phyloP scores from a whole-genome alignment of 148 eudicot genomes.

The Camellia sinensis region DNA sequence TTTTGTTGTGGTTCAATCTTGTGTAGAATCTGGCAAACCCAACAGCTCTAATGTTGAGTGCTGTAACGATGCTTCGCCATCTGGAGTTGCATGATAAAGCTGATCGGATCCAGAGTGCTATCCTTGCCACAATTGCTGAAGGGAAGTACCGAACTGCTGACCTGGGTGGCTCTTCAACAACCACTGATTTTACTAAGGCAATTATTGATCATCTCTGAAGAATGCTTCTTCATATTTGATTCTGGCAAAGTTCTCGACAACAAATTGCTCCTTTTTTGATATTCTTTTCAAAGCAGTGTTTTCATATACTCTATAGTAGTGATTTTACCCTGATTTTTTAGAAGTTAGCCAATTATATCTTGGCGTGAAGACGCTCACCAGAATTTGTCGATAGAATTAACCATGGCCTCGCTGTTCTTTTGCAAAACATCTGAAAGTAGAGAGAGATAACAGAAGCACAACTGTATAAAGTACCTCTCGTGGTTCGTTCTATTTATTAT shows the following conservation, averaged over 20 bases:
- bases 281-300: background rate
- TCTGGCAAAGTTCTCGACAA: conserved; percentile 1
- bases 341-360: background rate
- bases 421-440: background rate
- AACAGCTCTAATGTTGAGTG: conserved; percentile 84
- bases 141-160: conserved; percentile 85
- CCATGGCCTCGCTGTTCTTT: background rate
- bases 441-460: background rate
- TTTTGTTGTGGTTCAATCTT: conserved; percentile 2
- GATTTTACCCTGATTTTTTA: conserved; percentile 7
- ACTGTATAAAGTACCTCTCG: background rate
- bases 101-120: conserved; percentile 72
- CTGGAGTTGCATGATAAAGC: conserved; percentile 82
- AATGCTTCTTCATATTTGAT: background rate
- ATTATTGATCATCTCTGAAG: conserved; percentile 72
- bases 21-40: conserved; percentile 84
- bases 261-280: conserved; percentile 17
- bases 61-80: conserved; percentile 85
- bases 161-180: conserved; percentile 80
- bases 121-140: conserved; percentile 76
- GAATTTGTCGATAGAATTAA: background rate
- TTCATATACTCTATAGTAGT: too few species aligned
- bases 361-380: background rate
- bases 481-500: background rate
- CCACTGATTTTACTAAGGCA: conserved; percentile 79